These are phyloP conservation scores for Metschnikowia baotianmanensis DNA, from an alignment of 805 yeast genomes.

Conservation along the genomic window DNA sequence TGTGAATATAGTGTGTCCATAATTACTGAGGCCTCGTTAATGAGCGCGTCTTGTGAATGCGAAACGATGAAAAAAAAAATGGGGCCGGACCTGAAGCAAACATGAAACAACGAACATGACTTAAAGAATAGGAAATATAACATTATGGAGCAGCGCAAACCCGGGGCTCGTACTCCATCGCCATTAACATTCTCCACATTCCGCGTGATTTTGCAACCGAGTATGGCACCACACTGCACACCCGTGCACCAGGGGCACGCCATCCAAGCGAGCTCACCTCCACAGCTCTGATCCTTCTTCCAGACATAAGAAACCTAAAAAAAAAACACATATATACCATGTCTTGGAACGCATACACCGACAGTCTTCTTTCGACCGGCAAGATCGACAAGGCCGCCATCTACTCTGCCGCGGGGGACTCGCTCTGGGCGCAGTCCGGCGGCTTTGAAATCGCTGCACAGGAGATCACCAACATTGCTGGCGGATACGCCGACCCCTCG, in stretches of 20 bases:
- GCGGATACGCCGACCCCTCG: slow-evolving; percentile 78
- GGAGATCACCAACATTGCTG: slow-evolving; percentile 72
- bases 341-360: slow-evolving; percentile 78
- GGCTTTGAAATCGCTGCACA: slow-evolving; percentile 59
- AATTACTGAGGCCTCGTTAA: neutral
- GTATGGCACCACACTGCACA: neutral
- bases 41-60: neutral
- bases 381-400: slow-evolving; percentile 91
- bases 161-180: too few relatives aligned
- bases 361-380: slow-evolving; percentile 79
- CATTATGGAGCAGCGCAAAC: too few relatives aligned
- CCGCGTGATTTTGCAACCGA: neutral
- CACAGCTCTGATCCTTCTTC: neutral
- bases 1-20: neutral
- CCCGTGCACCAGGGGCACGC: slow-evolving; percentile 9
- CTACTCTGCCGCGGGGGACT: slow-evolving; percentile 91
- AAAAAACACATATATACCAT: slow-evolving; percentile 10
- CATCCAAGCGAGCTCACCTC: neutral
- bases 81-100: too few relatives aligned
- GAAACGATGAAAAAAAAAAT: too few relatives aligned
- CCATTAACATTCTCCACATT: neutral
- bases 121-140: too few relatives aligned
- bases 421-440: slow-evolving; percentile 87
- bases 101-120: too few relatives aligned
- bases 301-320: neutral